These are phyloP conservation scores for Pythium folliculosum DNA, from an alignment of 352 stramenopile species.

Conservation along the genomic window DNA sequence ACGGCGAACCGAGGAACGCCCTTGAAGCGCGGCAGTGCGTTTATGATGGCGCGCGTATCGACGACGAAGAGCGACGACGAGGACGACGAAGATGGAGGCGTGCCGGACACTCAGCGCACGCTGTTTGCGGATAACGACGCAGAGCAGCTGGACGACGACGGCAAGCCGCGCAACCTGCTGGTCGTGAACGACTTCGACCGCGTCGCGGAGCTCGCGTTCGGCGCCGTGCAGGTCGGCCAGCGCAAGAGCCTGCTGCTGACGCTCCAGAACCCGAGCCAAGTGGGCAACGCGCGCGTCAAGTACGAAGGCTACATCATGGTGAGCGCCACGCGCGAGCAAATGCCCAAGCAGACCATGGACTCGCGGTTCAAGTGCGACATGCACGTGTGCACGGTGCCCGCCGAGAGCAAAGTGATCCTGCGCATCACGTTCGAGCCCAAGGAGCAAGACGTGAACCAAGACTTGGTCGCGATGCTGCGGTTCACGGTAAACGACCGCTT, in stretches of 20 bases:
- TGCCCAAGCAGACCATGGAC: slow-evolving; percentile 18
- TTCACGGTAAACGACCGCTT: slow-evolving; percentile 71
- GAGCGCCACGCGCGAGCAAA: slow-evolving; percentile 17
- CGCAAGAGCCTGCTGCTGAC: slow-evolving; percentile 49
- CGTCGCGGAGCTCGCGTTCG: slow-evolving; percentile 52
- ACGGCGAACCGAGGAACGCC: too few species aligned
- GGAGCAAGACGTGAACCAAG: slow-evolving; percentile 38
- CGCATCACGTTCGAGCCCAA: slow-evolving; percentile 67
- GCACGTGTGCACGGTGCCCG: slow-evolving; percentile 67
- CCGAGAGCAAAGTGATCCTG: slow-evolving; percentile 51
- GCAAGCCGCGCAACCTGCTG: slow-evolving; percentile 27
- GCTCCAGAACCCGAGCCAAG: slow-evolving; percentile 60
- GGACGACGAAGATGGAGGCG: too few species aligned
- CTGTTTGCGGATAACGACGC: slow-evolving; percentile 12
- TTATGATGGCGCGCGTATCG: slow-evolving; percentile 8
- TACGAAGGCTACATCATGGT: slow-evolving; percentile 64
- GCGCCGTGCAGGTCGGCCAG: slow-evolving; percentile 48
- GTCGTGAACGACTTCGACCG: slow-evolving; percentile 50
- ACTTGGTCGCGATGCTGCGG: slow-evolving; percentile 45
- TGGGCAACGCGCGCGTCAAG: slow-evolving; percentile 62
- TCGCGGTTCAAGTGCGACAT: slow-evolving; percentile 72
- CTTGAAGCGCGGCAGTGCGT: too few species aligned
- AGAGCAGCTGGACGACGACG: slow-evolving; percentile 7
- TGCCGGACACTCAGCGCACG: slow-evolving; percentile 15
- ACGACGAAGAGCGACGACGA: slow-evolving; percentile 1